Percentiles rank a stretch among this genome's conserved stretches.
phyloP scores from a whole-genome alignment of 768 basidiomycete genomes.

The Holtermannia corniformis region DNA sequence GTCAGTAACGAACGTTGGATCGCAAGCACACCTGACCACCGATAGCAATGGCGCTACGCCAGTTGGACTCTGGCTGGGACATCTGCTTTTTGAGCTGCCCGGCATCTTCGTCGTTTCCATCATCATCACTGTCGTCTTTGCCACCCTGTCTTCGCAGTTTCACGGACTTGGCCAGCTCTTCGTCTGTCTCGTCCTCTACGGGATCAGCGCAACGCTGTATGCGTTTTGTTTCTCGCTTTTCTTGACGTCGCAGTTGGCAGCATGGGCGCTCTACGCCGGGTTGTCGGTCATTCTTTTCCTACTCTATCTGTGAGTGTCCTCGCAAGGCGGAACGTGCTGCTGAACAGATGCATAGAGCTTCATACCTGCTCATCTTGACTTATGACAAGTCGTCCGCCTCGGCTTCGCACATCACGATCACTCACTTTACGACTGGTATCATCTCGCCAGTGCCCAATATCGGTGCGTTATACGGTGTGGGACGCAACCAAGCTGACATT shows the following conservation, averaged over 20 bases:
- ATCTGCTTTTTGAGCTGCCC: slow-evolving; percentile 63
- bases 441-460: slow-evolving; percentile 54
- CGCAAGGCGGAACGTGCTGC: background rate
- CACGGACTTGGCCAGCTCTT: slow-evolving; percentile 56
- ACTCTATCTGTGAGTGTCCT: slow-evolving; percentile 44
- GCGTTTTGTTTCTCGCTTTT: slow-evolving; percentile 61
- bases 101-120: slow-evolving; percentile 55
- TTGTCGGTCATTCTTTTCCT: slow-evolving; percentile 65
- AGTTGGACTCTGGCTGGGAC: slow-evolving; percentile 58
- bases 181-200: slow-evolving; percentile 49
- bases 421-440: slow-evolving; percentile 62
- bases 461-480: slow-evolving; percentile 4
- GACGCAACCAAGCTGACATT: background rate
- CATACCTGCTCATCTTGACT: slow-evolving; percentile 62
- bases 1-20: slow-evolving; percentile 45
- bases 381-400: slow-evolving; percentile 58
- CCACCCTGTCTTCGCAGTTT: slow-evolving; percentile 53
- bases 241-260: slow-evolving; percentile 55
- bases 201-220: slow-evolving; percentile 62
- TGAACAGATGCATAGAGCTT: slow-evolving; percentile 54
- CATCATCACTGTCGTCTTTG: slow-evolving; percentile 56
- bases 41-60: slow-evolving; percentile 20
- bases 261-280: slow-evolving; percentile 63
- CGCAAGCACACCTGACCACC: slow-evolving; percentile 1
- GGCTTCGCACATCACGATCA: slow-evolving; percentile 50